phyloP scores from a whole-genome alignment of 1,284 basidiomycete species.

The Filobasidium uniguttulatum region DNA sequence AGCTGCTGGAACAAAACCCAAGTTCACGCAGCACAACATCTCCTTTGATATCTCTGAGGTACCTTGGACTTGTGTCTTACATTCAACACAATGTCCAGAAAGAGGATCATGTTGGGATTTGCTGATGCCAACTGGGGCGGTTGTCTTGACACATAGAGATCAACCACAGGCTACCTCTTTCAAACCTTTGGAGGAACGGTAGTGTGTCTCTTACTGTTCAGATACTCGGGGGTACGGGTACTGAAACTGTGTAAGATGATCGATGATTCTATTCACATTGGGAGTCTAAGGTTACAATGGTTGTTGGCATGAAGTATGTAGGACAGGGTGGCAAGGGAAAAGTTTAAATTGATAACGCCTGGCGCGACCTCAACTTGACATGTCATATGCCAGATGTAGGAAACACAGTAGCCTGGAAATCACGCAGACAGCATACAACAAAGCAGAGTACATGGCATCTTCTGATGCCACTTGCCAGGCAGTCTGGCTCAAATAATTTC shows the following conservation, averaged over 20 bases:
- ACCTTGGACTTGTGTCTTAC: constrained; percentile 14
- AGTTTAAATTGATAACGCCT: no score
- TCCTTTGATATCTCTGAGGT: constrained; percentile 17
- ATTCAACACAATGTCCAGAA: constrained; percentile 26
- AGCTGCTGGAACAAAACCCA: constrained; percentile 13
- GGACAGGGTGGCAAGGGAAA: no score
- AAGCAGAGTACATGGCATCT: constrained; percentile 39
- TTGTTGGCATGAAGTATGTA: no score
- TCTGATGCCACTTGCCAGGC: constrained; percentile 37
- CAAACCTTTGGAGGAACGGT: constrained; percentile 8
- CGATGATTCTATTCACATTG: no score
- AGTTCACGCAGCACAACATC: constrained; percentile 18
- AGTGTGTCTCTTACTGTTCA: no score
- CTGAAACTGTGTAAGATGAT: no score
- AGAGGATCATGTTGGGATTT: not conserved
- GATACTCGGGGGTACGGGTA: no score
- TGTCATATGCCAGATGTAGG: no score
- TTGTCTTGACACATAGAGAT: constrained; percentile 18
- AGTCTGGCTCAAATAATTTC: constrained; percentile 31
- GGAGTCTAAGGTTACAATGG: no score
- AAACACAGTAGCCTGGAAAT: constrained; percentile 39
- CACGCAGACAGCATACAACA: constrained; percentile 34
- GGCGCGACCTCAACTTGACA: no score
- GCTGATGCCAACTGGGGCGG: constrained; percentile 5
- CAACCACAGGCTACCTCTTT: constrained; percentile 36